Conservation (phyloP, 2,329 filamentous ascomycete genomes). For the Sodiomyces alkalinus region DNA sequence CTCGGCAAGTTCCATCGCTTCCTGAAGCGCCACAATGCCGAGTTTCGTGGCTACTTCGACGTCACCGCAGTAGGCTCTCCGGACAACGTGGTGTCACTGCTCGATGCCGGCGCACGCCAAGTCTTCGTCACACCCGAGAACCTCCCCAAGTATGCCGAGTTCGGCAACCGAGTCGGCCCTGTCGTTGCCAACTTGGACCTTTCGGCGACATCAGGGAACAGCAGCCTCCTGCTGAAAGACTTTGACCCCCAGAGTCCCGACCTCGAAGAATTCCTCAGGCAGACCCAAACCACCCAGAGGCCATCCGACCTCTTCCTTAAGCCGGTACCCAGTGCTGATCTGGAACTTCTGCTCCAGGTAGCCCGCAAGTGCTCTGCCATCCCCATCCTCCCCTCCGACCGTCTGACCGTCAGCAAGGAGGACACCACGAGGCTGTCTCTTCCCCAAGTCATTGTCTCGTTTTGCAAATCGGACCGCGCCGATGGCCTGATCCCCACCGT, state of each 20-base stretch:
- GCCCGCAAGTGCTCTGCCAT: constrained; percentile 41
- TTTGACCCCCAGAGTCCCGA: constrained; percentile 30
- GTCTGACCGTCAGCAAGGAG: constrained; percentile 52
- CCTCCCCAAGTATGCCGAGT: constrained; percentile 41
- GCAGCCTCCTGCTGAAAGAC: constrained; percentile 35
- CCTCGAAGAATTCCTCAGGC: constrained; percentile 12
- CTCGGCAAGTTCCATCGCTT: constrained; percentile 31
- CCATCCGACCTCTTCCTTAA: constrained; percentile 34
- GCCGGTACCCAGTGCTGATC: constrained; percentile 27
- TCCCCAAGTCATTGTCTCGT: constrained; percentile 54
- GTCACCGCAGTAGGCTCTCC: constrained; percentile 51
- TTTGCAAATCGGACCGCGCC: constrained; percentile 65
- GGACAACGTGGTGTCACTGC: constrained; percentile 63
- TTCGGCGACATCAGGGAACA: constrained; percentile 29
- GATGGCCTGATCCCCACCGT: constrained; percentile 82
- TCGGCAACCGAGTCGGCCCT: constrained; percentile 40
- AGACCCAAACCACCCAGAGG: constrained; percentile 25
- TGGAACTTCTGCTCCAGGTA: constrained; percentile 30
- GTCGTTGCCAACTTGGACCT: constrained; percentile 30
- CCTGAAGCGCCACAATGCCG: constrained; percentile 31
- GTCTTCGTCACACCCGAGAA: constrained; percentile 67
- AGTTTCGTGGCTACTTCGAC: constrained; percentile 58
- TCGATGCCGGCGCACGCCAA: constrained; percentile 73
- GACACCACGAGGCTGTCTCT: constrained; percentile 48
- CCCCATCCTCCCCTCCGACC: constrained; percentile 58